Conservation (phyloP, 192 early-diverging fungal species). For the Coemansia sp. region DNA sequence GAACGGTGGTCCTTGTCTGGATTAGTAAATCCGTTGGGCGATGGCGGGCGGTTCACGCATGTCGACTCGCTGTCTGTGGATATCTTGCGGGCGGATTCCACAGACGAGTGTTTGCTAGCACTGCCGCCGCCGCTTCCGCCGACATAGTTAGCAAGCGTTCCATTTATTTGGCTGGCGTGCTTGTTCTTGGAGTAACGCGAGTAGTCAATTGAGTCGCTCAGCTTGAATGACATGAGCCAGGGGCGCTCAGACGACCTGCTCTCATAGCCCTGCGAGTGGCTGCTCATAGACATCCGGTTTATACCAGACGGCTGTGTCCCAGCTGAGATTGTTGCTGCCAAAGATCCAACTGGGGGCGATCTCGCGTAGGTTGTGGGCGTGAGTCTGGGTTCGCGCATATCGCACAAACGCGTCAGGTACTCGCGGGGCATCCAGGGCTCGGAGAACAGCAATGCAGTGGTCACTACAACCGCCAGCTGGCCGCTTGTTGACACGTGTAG, state of each 20-base stretch:
- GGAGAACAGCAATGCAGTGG: conserved; percentile 34
- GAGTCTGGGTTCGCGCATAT: conserved; percentile 43
- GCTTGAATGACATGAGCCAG: conserved; percentile 48
- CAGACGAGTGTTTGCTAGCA: conserved; percentile 20
- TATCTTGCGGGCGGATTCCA: conserved; percentile 30
- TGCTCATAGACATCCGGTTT: conserved; percentile 8
- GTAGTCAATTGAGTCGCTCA: conserved; percentile 32
- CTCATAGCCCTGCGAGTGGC: conserved; percentile 19
- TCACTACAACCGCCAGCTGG: conserved; percentile 43
- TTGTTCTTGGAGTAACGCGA: conserved; percentile 30
- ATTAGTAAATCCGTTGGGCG: conserved; percentile 11
- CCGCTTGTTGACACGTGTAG: conserved; percentile 40
- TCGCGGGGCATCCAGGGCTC: conserved; percentile 53
- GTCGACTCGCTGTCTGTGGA: conserved; percentile 46
- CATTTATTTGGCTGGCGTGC: background rate
- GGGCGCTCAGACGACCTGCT: conserved; percentile 30
- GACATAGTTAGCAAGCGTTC: background rate
- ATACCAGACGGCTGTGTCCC: conserved; percentile 7
- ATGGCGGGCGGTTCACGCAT: conserved; percentile 27
- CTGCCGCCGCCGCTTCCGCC: background rate
- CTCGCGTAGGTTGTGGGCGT: conserved; percentile 3
- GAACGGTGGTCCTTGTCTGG: background rate
- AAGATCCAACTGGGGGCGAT: conserved; percentile 5
- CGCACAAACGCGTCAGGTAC: conserved; percentile 37
- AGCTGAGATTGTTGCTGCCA: conserved; percentile 10